Conservation (phyloP, 768 basidiomycete species). For the Rossbeevera mucosa region DNA sequence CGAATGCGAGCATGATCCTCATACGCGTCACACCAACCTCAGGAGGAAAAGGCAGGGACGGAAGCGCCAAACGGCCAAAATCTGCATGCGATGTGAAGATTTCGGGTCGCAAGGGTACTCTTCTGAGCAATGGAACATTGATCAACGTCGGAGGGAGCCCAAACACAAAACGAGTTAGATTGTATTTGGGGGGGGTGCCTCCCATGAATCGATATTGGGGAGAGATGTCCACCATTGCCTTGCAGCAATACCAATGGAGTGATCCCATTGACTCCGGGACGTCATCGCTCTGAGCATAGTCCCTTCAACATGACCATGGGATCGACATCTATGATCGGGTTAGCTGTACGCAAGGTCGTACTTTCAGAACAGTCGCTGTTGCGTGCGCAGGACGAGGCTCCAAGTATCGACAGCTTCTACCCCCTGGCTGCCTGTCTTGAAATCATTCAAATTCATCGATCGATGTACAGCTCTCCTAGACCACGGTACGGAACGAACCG, state of each 20-base stretch:
- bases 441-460: conserved; percentile 62
- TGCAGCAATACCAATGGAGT: conserved; percentile 70
- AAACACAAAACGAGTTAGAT: conserved; percentile 86
- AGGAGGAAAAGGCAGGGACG: conserved; percentile 55
- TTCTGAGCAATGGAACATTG: too few relatives aligned
- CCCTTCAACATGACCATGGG: conserved; percentile 61
- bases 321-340: conserved; percentile 49
- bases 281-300: conserved; percentile 1
- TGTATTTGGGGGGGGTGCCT: conserved; percentile 66
- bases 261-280: conserved; percentile 41
- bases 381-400: conserved; percentile 34
- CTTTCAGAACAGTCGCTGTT: conserved; percentile 64
- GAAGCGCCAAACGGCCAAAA: conserved; percentile 69
- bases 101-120: too few relatives aligned
- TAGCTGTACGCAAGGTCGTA: conserved; percentile 45
- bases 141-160: too few relatives aligned
- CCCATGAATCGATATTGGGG: conserved; percentile 64
- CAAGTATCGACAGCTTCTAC: conserved; percentile 45
- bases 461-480: conserved; percentile 48
- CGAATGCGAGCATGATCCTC: conserved; percentile 62
- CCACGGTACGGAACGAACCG: conserved; percentile 62
- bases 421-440: conserved; percentile 42
- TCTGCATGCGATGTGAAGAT: conserved; percentile 61
- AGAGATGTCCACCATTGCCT: conserved; percentile 76
- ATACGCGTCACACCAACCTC: conserved; percentile 54